Evolutionary conservation across 441 rosid genomes (phyloP).

Genomic region (Mallotus repandus): DNA sequence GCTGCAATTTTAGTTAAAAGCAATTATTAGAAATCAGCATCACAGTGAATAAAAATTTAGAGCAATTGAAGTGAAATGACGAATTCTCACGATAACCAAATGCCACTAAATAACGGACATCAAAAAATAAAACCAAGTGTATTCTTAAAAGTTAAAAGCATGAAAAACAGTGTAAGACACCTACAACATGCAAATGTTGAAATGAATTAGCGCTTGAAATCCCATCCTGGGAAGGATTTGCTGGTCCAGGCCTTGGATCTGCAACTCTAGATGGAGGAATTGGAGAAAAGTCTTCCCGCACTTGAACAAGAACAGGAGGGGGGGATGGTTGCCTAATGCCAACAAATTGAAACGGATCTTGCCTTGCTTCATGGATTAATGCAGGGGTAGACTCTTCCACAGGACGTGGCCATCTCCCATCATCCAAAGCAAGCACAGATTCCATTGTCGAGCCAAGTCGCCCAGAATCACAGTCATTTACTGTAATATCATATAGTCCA

Average conservation of each 20-base stretch:
- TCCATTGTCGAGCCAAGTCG: slow-evolving; percentile 52
- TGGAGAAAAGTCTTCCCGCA: slow-evolving; percentile 57
- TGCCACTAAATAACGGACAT: background rate
- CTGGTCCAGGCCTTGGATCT: slow-evolving; percentile 99
- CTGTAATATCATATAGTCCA: slow-evolving; percentile 38
- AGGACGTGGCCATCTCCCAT: slow-evolving; percentile 76
- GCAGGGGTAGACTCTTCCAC: slow-evolving; percentile 47
- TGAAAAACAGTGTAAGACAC: slow-evolving; percentile 26
- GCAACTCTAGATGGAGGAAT: slow-evolving; percentile 93
- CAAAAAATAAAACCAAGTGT: background rate
- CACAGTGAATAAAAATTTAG: slow-evolving; percentile 15
- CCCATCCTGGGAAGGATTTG: slow-evolving; percentile 56
- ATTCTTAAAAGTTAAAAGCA: background rate
- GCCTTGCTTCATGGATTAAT: slow-evolving; percentile 49
- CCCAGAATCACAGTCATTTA: slow-evolving; percentile 45
- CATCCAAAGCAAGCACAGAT: slow-evolving; percentile 88
- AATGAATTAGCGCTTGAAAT: slow-evolving; percentile 49
- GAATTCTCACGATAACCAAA: slow-evolving; percentile 10
- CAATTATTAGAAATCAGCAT: slow-evolving; percentile 18
- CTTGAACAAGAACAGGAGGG: slow-evolving; percentile 90
- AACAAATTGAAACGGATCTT: slow-evolving; percentile 79
- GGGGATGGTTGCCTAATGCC: slow-evolving; percentile 81
- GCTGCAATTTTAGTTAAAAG: slow-evolving; percentile 45
- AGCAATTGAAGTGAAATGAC: slow-evolving; percentile 10
- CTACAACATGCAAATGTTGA: slow-evolving; percentile 86